These are phyloP conservation scores for Xylaria multiplex DNA, from an alignment of 2,329 filamentous ascomycete species.

Conservation along the genomic window DNA sequence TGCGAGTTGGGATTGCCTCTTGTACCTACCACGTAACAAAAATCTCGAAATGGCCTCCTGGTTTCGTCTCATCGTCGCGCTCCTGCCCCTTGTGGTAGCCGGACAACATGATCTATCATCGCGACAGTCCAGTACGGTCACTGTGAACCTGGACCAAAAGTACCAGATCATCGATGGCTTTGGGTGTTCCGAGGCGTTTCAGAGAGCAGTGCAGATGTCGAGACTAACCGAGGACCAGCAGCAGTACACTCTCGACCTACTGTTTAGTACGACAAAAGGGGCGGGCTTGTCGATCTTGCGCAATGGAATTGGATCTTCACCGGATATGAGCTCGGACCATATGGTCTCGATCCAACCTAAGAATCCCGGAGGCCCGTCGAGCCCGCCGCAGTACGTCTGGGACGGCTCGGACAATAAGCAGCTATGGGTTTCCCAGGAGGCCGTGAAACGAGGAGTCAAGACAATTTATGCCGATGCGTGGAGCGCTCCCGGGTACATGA, in stretches of 20 bases:
- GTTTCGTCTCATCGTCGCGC: slow-evolving; percentile 30
- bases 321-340: slow-evolving; percentile 38
- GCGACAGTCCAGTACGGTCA: slow-evolving; percentile 40
- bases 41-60: slow-evolving; percentile 19
- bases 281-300: slow-evolving; percentile 62
- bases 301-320: slow-evolving; percentile 58
- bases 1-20: not conserved
- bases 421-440: slow-evolving; percentile 62
- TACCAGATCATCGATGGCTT: slow-evolving; percentile 58
- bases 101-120: slow-evolving; percentile 2
- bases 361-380: slow-evolving; percentile 55
- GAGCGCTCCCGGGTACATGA: slow-evolving; percentile 61
- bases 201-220: slow-evolving; percentile 54
- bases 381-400: slow-evolving; percentile 56
- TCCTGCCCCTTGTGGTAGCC: slow-evolving; percentile 18
- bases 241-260: slow-evolving; percentile 54
- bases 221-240: slow-evolving; percentile 47
- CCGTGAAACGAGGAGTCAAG: slow-evolving; percentile 53
- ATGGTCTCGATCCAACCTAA: slow-evolving; percentile 55
- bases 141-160: slow-evolving; percentile 44
- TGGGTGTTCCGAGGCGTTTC: slow-evolving; percentile 61
- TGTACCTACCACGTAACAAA: not conserved
- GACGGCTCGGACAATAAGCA: slow-evolving; percentile 60
- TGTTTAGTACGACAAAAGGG: slow-evolving; percentile 57
- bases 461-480: slow-evolving; percentile 58